Conservation (phyloP, 768 basidiomycete genomes). For the Phylloporus scabripes region DNA sequence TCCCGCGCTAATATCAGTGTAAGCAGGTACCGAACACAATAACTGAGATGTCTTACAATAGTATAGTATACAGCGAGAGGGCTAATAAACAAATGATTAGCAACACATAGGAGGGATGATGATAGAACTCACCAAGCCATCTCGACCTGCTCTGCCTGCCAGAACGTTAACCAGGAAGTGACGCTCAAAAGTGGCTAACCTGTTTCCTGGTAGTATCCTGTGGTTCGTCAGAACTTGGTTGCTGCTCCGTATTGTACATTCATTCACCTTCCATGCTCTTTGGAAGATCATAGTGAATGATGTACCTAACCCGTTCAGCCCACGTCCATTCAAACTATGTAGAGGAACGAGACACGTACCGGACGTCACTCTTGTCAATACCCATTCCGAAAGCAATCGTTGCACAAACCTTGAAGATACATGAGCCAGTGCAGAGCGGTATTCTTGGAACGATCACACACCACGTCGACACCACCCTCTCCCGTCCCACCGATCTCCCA, state of each 20-base stretch:
- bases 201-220: slow-evolving; percentile 86
- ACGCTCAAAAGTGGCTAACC: slow-evolving; percentile 36
- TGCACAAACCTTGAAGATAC: slow-evolving; percentile 54
- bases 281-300: slow-evolving; percentile 78
- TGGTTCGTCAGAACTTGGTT: background rate
- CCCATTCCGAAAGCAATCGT: slow-evolving; percentile 86
- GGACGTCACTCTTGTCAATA: slow-evolving; percentile 77
- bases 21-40: background rate
- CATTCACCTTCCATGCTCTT: slow-evolving; percentile 73
- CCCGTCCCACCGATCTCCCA: slow-evolving; percentile 55
- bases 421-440: background rate
- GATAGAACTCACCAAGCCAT: slow-evolving; percentile 52
- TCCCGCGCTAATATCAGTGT: slow-evolving; percentile 54
- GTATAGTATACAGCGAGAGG: slow-evolving; percentile 76
- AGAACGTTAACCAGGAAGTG: slow-evolving; percentile 2
- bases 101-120: background rate
- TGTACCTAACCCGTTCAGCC: slow-evolving; percentile 42
- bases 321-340: background rate
- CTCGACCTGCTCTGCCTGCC: slow-evolving; percentile 72
- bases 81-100: slow-evolving; percentile 35
- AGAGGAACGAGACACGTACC: slow-evolving; percentile 32
- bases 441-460: slow-evolving; percentile 27
- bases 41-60: slow-evolving; percentile 50
- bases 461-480: slow-evolving; percentile 56
- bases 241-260: background rate